These are phyloP conservation scores for Scutellaria minor DNA, from an alignment of 257 asterid species.

Conservation along the genomic window DNA sequence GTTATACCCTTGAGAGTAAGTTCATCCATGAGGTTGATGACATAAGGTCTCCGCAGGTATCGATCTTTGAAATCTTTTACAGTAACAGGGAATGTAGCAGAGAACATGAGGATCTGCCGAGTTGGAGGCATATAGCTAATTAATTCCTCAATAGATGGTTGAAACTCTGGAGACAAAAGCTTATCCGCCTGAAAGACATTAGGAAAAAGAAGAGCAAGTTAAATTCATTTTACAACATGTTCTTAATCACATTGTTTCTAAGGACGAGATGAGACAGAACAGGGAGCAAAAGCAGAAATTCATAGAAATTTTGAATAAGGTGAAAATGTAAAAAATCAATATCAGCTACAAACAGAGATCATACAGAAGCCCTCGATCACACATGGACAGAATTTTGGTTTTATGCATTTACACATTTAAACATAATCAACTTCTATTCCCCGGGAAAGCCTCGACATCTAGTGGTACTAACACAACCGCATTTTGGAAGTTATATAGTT, in stretches of 20 bases:
- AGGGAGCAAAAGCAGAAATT: slow-evolving; percentile 22
- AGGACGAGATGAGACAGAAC: slow-evolving; percentile 22
- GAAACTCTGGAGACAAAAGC: slow-evolving; percentile 79
- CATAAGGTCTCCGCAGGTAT: slow-evolving; percentile 62
- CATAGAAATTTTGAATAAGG: neutral
- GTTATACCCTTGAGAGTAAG: slow-evolving; percentile 84
- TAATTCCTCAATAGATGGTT: slow-evolving; percentile 73
- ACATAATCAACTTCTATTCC: neutral
- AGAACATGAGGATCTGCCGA: slow-evolving; percentile 75
- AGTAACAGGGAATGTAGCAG: slow-evolving; percentile 84
- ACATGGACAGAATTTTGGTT: neutral
- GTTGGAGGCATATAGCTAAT: slow-evolving; percentile 53
- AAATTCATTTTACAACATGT: slow-evolving; percentile 12
- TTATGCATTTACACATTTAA: neutral
- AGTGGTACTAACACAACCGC: slow-evolving; percentile 11
- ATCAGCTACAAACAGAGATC: neutral
- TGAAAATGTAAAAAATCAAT: slow-evolving; percentile 15
- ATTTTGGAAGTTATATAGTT: slow-evolving; percentile 1
- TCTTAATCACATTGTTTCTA: slow-evolving; percentile 26
- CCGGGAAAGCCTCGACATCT: slow-evolving; percentile 8
- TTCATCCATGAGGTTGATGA: slow-evolving; percentile 83
- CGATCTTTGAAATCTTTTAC: slow-evolving; percentile 74
- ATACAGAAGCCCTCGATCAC: neutral
- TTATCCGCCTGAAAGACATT: slow-evolving; percentile 67
- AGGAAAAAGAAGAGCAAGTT: slow-evolving; percentile 17